These are phyloP conservation scores for Knufia petricola DNA, from an alignment of 2,329 filamentous ascomycete species.

Conservation along the genomic window DNA sequence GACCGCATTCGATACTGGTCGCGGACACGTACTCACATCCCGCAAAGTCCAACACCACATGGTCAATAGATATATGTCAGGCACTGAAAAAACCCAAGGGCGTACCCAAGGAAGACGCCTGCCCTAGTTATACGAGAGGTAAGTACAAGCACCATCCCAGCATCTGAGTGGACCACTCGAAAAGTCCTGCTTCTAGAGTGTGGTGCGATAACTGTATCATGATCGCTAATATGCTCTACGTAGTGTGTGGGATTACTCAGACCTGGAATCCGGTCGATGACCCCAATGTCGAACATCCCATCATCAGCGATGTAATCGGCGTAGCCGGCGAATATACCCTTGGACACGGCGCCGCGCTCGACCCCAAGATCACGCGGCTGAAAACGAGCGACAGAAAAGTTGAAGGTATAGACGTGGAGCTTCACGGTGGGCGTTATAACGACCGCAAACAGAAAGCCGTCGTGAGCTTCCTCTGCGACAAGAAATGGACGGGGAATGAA, in stretches of 20 bases:
- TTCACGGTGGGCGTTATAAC: constrained; percentile 50
- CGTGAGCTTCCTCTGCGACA: constrained; percentile 77
- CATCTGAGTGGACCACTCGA: neutral
- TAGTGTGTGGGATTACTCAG: constrained; percentile 20
- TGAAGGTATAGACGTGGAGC: constrained; percentile 61
- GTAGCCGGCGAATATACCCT: constrained; percentile 25
- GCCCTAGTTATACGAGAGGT: constrained; percentile 62
- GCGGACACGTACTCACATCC: constrained; percentile 20
- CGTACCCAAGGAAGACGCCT: constrained; percentile 48
- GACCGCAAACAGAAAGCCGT: constrained; percentile 59
- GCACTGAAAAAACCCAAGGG: constrained; percentile 48
- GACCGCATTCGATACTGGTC: constrained; percentile 27
- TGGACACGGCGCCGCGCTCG: constrained; percentile 46
- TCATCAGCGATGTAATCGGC: constrained; percentile 25
- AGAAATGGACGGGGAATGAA: constrained; percentile 62
- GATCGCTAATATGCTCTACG: constrained; percentile 11
- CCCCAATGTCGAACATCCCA: constrained; percentile 22
- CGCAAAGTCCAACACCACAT: constrained; percentile 59
- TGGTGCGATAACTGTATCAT: neutral
- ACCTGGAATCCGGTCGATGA: constrained; percentile 22
- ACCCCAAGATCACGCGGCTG: constrained; percentile 57
- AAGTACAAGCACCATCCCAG: constrained; percentile 19
- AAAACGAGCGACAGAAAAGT: constrained; percentile 55
- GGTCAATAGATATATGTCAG: constrained; percentile 68
- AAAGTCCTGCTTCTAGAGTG: neutral